Conservation (phyloP, 2,329 filamentous ascomycete species). For the Alternaria arborescens region DNA sequence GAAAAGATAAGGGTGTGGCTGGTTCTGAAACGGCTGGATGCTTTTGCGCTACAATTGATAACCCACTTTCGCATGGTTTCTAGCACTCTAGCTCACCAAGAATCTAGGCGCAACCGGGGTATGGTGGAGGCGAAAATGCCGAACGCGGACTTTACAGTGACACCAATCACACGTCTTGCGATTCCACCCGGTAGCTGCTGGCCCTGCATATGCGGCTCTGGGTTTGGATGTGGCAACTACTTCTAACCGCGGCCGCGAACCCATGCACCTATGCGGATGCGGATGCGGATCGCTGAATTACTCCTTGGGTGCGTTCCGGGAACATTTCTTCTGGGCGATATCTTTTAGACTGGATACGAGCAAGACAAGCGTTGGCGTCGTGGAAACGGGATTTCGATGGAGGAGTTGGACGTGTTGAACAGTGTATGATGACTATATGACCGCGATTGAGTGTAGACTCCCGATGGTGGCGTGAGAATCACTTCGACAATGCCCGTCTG, state of each 20-base stretch:
- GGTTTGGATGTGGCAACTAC: slow-evolving; percentile 3
- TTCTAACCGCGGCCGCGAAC: slow-evolving; percentile 17
- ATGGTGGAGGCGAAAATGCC: not conserved
- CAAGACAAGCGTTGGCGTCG: not conserved
- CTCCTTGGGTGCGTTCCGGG: not conserved
- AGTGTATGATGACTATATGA: not conserved
- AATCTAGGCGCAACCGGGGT: slow-evolving; percentile 5
- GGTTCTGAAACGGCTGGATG: not conserved
- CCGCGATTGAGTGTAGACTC: not conserved
- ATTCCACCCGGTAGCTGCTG: slow-evolving; percentile 10
- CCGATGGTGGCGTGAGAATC: not conserved
- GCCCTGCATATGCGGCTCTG: slow-evolving; percentile 14
- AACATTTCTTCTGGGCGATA: slow-evolving; percentile 20
- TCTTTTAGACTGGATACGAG: not conserved
- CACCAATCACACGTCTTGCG: slow-evolving; percentile 10
- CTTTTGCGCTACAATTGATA: not conserved
- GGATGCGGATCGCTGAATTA: not conserved
- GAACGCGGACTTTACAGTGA: not conserved
- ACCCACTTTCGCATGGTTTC: not conserved
- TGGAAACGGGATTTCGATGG: not conserved
- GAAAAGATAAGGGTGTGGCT: not conserved
- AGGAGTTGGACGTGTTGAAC: not conserved
- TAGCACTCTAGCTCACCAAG: not conserved
- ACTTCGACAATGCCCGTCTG: not conserved
- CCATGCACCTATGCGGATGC: slow-evolving; percentile 3